Evolutionary conservation across 2,329 filamentous ascomycete genomes (phyloP).

Genomic region (Fusarium siculi): DNA sequence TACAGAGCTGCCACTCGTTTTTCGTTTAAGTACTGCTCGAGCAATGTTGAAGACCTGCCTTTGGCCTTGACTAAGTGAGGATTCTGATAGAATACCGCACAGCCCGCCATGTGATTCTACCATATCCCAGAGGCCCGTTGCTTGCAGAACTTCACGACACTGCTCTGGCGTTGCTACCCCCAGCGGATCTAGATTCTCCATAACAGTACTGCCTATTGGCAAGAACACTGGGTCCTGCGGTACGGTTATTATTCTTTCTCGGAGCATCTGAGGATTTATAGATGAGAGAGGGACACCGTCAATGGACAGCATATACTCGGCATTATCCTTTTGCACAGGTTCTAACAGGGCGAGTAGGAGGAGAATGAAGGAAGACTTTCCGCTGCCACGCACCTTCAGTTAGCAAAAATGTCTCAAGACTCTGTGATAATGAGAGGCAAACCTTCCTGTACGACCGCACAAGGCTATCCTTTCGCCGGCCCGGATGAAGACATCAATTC

Average conservation of each 20-base stretch:
- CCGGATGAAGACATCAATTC: neutral
- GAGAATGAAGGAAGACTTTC: neutral
- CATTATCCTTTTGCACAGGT: neutral
- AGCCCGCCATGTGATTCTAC: neutral
- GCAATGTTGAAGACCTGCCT: neutral
- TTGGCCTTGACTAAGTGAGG: neutral
- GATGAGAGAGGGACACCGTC: neutral
- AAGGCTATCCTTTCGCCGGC: neutral
- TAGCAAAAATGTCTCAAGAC: accelerated
- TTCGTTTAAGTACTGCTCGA: neutral
- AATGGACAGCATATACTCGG: neutral
- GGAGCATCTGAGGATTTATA: neutral
- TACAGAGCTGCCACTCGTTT: neutral
- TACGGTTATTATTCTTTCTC: neutral
- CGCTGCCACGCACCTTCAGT: accelerated
- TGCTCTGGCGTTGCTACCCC: neutral
- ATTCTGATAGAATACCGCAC: neutral
- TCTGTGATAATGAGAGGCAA: neutral
- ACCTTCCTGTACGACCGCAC: neutral
- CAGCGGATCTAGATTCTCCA: neutral
- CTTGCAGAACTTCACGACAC: neutral
- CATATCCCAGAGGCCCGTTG: neutral
- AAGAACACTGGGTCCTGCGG: neutral
- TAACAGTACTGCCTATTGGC: neutral
- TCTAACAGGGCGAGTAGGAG: neutral